Evolutionary conservation across 192 early-diverging fungal species (phyloP).

Genomic region (Umbelopsis isabellina): DNA sequence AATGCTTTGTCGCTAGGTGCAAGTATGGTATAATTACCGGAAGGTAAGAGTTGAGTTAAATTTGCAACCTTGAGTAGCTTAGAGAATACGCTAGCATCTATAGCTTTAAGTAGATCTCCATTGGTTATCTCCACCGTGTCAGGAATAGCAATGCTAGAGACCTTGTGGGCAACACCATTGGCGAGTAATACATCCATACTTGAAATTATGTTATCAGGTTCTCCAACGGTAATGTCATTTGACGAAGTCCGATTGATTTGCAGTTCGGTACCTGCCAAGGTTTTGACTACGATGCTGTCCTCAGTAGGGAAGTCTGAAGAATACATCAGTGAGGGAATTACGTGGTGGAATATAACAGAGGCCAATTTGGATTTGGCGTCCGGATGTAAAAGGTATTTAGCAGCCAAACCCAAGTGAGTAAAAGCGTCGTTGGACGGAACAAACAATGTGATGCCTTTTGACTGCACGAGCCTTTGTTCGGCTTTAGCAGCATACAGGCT

Average conservation of each 20-base stretch:
- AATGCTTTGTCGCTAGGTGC: slow-evolving; percentile 60
- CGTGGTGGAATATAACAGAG: slow-evolving; percentile 55
- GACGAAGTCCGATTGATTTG: slow-evolving; percentile 36
- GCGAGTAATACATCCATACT: slow-evolving; percentile 41
- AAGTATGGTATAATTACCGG: slow-evolving; percentile 48
- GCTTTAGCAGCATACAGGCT: slow-evolving; percentile 29
- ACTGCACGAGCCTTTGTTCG: slow-evolving; percentile 4
- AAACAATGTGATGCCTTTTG: slow-evolving; percentile 55
- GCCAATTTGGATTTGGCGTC: slow-evolving; percentile 37
- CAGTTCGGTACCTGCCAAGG: slow-evolving; percentile 43
- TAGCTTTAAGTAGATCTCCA: slow-evolving; percentile 46
- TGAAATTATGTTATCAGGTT: slow-evolving; percentile 18
- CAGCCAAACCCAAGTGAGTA: slow-evolving; percentile 59
- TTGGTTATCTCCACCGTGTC: slow-evolving; percentile 45
- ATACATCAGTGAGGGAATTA: slow-evolving; percentile 44
- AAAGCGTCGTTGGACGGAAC: slow-evolving; percentile 65
- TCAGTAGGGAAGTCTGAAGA: slow-evolving; percentile 35
- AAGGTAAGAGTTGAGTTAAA: slow-evolving; percentile 41
- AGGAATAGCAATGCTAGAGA: slow-evolving; percentile 48
- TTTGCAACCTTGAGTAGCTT: slow-evolving; percentile 44
- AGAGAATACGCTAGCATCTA: slow-evolving; percentile 44
- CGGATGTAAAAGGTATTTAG: slow-evolving; percentile 56
- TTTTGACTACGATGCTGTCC: slow-evolving; percentile 31
- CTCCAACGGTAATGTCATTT: slow-evolving; percentile 20
- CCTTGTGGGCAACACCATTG: slow-evolving; percentile 54